phyloP scores from a whole-genome alignment of 2,329 filamentous ascomycete genomes.

The Cladorrhinum sp. region DNA sequence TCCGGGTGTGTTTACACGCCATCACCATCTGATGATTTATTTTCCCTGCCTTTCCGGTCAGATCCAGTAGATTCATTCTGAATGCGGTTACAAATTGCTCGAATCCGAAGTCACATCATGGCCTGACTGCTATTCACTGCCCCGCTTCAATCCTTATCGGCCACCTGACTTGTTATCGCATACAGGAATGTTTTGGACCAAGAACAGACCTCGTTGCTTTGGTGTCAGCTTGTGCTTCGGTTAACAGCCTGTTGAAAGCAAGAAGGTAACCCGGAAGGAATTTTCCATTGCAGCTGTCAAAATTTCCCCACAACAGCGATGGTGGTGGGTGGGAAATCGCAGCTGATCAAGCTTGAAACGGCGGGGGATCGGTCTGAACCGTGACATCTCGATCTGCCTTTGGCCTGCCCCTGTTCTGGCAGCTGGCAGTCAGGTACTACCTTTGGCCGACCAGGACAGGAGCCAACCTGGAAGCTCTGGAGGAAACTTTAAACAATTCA shows the following conservation, averaged over 20 bases:
- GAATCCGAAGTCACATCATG: neutral
- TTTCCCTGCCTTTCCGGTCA: neutral
- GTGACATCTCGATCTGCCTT: neutral
- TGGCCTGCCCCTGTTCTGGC: neutral
- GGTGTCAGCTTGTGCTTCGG: no score
- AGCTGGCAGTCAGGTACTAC: neutral
- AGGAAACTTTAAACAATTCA: neutral
- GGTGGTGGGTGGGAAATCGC: neutral
- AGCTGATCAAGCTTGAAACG: neutral
- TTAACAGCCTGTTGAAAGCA: no score
- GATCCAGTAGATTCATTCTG: neutral
- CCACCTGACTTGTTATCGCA: conserved; percentile 2
- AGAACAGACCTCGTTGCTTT: no score
- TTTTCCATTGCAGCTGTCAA: neutral
- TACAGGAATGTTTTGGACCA: neutral
- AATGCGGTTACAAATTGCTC: neutral
- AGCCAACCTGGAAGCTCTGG: neutral
- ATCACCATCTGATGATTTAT: neutral
- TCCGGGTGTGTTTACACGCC: neutral
- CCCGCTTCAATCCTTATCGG: neutral
- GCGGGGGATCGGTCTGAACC: neutral
- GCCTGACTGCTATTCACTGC: neutral
- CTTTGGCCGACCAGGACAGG: neutral
- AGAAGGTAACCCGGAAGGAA: no score
- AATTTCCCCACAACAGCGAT: neutral